Base-by-base conservation (phyloP, 306 rosid genomes). In the Cajanus cajan region DNA sequence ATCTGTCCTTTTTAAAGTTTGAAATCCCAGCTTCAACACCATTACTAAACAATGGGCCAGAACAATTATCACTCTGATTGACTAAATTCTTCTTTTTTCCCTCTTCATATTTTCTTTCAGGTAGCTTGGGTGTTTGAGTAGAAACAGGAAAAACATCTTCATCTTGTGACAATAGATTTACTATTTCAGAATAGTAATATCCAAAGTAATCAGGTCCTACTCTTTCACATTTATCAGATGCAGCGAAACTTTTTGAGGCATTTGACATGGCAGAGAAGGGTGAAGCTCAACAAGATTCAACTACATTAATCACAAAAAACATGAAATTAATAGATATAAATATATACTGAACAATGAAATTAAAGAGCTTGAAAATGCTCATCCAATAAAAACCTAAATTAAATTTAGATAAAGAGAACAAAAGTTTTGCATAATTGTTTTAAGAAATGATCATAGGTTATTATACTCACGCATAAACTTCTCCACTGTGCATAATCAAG, bases 131-230 rank as follows among this genome's bases (percentile, higher is more conserved):
- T 59, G 74, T 55, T 68, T 71, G 65, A 18, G 82, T 64, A 67
- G 80, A 48, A 78, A 52, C 81, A 52, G 85, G 85, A 47, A 45
- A 68, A 77, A 10, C 74, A 80, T 84, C 86, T 34, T 88, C 95
- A 80, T 85, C 89, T 37, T 34, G 71, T 14, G 97, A 86, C 71
- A 94, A 87, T 13, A 94, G 76, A 82, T 82, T 88, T 57, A 37
- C 66, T 48, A 87, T 94, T 85, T 83, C 88, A 31, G 84, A 50
- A 33, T 80, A 39, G 79, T 88, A 91, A 88, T 87, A 94, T 74
- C 95, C 90, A 76, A 94, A 94, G 85, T 80, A 88, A 88, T 94
- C 97, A 44, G 97, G 97, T 78, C 91, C 95, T 21, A 79, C 67
- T 81, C 84, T 83, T 66, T 59, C 54, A 59, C 21, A 65, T 74